Base-by-base conservation (phyloP, 1,284 basidiomycete genomes). In the Papiliotrema terrestris region DNA sequence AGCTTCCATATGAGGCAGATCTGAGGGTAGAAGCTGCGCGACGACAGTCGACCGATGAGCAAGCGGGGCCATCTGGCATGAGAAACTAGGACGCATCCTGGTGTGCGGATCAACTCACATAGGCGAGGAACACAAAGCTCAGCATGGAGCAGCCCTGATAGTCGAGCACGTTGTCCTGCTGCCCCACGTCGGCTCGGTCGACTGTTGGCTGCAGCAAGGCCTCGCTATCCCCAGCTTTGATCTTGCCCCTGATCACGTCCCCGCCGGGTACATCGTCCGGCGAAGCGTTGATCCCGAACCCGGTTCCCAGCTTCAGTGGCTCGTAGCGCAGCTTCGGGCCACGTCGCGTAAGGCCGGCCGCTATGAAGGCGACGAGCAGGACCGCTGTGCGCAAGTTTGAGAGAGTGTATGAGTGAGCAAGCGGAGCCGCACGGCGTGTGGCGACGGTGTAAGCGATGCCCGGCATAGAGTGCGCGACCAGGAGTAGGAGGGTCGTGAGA, bases 1-100 rank as follows among this genome's bases (percentile, higher is more conserved):
- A 15, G 72, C 67, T 41, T 71, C 70, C 2, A 77, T 54, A 20
- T 71, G 55, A 9, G 74, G 75, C 2, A 75, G 55, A 54, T 77
- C 74, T n/a, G 52, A 44, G 32, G 63, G 65, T 6, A 54, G 39
- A 1, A 76, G 65, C 53, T 65, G 59, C 4, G 58, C 58, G 13
- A 67, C 66, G 20, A 59, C 42, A 32, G 60, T 57, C 8, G 70
- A 72, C 19, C 56, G 53, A 14, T 48, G 44, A 0, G 63, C 70
- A 8, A 75, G 62, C 4, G 53, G 49, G 2, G 65, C 51, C 38
- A 65, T 71, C 67, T 72, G 53, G 2, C 20, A 52, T 64, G 35
- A 56, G 51, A 32, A 32, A 6, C 29, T 32, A 41, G n/a, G 41
- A 3, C 8, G 19, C 8, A 22, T 32, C 20, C 17, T 29, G n/a